Conservation (phyloP, 1,284 basidiomycete genomes). For the Cerioporus squamosus region DNA sequence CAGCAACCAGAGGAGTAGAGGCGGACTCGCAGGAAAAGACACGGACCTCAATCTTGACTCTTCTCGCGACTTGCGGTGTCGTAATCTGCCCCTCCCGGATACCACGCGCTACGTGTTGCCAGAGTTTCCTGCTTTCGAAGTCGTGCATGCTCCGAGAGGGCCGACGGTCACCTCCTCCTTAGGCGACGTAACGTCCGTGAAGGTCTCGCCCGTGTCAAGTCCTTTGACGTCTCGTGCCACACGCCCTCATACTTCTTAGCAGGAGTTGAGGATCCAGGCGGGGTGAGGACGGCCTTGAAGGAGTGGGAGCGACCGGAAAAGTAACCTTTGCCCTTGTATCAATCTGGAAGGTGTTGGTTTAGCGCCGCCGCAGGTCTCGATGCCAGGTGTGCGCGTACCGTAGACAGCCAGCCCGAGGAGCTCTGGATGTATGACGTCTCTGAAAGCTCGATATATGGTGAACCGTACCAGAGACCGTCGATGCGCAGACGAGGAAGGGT, state of each 20-base stretch:
- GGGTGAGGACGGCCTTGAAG: constrained; percentile 82
- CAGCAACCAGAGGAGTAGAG: neutral
- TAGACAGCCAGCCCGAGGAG: constrained; percentile 72
- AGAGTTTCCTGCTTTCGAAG: constrained; percentile 88
- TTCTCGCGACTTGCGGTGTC: constrained; percentile 92
- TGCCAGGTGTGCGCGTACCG: constrained; percentile 42
- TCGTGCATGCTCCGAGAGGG: constrained; percentile 65
- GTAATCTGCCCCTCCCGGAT: constrained; percentile 91
- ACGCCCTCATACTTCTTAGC: constrained; percentile 81
- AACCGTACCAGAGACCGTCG: constrained; percentile 63
- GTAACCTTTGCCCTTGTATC: constrained; percentile 96
- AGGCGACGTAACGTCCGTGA: constrained; percentile 66
- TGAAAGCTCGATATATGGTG: constrained; percentile 88
- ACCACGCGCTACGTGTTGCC: constrained; percentile 89
- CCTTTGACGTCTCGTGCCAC: constrained; percentile 81
- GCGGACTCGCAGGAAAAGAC: neutral
- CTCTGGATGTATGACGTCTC: constrained; percentile 87
- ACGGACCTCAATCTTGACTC: constrained; percentile 86
- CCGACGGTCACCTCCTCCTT: constrained; percentile 80
- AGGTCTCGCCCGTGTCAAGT: constrained; percentile 50
- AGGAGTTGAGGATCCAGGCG: constrained; percentile 43
- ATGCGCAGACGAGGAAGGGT: constrained; percentile 77
- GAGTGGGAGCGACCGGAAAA: constrained; percentile 86
- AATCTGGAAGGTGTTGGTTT: constrained; percentile 46
- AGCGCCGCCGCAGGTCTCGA: neutral